Base-by-base conservation (phyloP, 2,329 filamentous ascomycete species). In the Biscogniauxia sp. region DNA sequence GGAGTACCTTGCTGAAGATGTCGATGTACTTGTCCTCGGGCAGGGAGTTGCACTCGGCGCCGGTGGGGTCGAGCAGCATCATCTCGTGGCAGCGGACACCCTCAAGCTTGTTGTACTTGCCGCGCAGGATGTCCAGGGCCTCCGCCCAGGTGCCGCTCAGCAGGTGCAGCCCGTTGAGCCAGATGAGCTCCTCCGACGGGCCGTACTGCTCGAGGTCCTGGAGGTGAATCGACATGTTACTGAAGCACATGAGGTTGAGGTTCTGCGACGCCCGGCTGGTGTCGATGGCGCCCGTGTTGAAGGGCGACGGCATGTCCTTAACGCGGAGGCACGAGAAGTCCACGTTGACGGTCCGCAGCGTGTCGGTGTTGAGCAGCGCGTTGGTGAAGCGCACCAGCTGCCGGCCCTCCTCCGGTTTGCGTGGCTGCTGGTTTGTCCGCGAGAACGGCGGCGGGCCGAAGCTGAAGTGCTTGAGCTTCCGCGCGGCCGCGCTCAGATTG, bases 41-140 rank as follows among this genome's bases (percentile, higher is more conserved):
- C 37, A 45, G 17, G 15, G 37, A 15, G 17, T n/a, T 45, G 37
- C 37, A 45, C 37, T 45, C 37, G 15, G 37, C 37, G 37, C 37
- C 37, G 15, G 37, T 17, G 37, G 37, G 37, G 17, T 45, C 37
- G 37, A 17, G 37, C 13, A 45, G 37, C 37, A n/a, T 17, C 17
- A 45, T n/a, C 17, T 45, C 37, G 11, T 45, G 37, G 15, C 15
- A 45, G 5, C 37, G 2, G 6, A 45, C 37, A 6, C 15, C 15
- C 13, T 45, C 7, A 3, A 45, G 17, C 37, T 45, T 45, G 37
- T 45, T 17, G 37, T 45, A 45, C 37, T 45, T 45, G 7, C 26
- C 32, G 37, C 25, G 50, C 23, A 60, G 28, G 45, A 60, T 28
- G n/a, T 60, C 58, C 2, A 60, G 51, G 28, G 55, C 55, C 13